phyloP scores from a whole-genome alignment of 2,329 filamentous ascomycete species.

The Dissoconium aciculare region DNA sequence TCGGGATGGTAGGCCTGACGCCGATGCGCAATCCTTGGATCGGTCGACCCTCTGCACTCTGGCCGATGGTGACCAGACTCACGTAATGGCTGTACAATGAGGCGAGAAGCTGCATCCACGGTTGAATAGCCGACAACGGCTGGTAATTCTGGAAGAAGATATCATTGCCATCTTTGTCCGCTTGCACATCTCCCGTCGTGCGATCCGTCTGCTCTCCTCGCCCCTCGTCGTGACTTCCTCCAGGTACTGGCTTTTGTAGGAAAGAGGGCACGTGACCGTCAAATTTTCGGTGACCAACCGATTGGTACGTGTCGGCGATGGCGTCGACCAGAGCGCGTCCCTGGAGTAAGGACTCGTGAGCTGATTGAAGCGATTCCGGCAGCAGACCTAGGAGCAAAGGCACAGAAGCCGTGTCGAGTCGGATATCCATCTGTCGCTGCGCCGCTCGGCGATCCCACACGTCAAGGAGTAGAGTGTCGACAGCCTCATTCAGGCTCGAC shows the following conservation, averaged over 20 bases:
- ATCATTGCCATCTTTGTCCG: conserved; percentile 40
- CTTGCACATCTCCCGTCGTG: conserved; percentile 25
- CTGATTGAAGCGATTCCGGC: conserved; percentile 54
- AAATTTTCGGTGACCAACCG: conserved; percentile 7
- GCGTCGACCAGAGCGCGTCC: conserved; percentile 55
- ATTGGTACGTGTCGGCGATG: conserved; percentile 58
- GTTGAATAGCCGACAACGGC: conserved; percentile 65
- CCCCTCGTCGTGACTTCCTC: background rate
- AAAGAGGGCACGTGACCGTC: conserved; percentile 4
- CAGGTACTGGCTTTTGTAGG: background rate
- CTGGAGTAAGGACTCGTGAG: conserved; percentile 62
- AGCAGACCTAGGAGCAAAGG: conserved; percentile 65
- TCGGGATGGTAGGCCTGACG: conserved; percentile 36
- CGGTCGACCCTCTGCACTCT: conserved; percentile 73
- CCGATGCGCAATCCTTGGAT: conserved; percentile 73
- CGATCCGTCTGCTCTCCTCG: conserved; percentile 16
- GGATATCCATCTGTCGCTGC: conserved; percentile 63
- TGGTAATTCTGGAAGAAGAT: conserved; percentile 91
- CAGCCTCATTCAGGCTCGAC: conserved; percentile 54
- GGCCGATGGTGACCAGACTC: conserved; percentile 58
- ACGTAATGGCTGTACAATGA: conserved; percentile 82
- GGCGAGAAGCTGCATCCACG: conserved; percentile 80
- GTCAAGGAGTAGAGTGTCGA: conserved; percentile 65
- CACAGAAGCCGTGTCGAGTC: conserved; percentile 61
- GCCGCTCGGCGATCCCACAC: conserved; percentile 52